Evolutionary conservation across 2,329 filamentous ascomycete genomes (phyloP).

Genomic region (Penicillium sp.): DNA sequence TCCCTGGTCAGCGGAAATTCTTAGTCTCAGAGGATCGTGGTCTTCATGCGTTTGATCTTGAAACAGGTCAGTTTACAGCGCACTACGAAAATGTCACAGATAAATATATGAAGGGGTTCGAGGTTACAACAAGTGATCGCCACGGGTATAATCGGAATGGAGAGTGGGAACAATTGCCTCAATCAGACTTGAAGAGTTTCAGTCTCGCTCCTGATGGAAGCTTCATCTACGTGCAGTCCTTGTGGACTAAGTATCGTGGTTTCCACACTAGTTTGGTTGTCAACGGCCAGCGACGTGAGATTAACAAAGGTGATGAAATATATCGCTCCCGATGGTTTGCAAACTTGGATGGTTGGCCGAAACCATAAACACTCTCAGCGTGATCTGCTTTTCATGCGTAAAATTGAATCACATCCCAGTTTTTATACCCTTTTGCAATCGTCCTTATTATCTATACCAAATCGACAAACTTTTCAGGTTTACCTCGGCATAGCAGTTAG

Average conservation of each 20-base stretch:
- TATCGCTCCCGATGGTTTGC: conserved; percentile 3
- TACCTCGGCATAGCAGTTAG: too few relatives aligned
- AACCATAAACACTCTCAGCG: neutral
- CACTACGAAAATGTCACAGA: conserved; percentile 16
- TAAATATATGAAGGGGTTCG: conserved; percentile 23
- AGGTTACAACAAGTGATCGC: conserved; percentile 21
- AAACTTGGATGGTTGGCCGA: conserved; percentile 1
- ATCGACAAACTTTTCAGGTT: too few relatives aligned
- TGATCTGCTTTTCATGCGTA: too few relatives aligned
- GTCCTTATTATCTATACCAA: too few relatives aligned
- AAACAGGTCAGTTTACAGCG: conserved; percentile 12
- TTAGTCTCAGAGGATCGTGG: conserved; percentile 22
- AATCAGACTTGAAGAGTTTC: conserved; percentile 25
- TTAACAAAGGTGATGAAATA: conserved; percentile 1
- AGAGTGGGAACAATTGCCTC: conserved; percentile 19
- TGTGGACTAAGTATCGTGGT: conserved; percentile 5
- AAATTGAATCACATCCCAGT: too few relatives aligned
- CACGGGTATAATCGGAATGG: conserved; percentile 17
- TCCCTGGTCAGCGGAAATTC: conserved; percentile 24
- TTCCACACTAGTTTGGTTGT: conserved; percentile 1
- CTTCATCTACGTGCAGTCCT: conserved; percentile 1
- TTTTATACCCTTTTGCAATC: too few relatives aligned
- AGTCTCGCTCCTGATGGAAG: conserved; percentile 21
- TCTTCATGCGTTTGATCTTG: conserved; percentile 21
- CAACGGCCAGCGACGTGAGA: neutral